A percentile compares a stretch with the other conserved stretches of the same genome.
These are phyloP conservation scores for Nidula niveotomentosa DNA, from an alignment of 1,284 basidiomycete species.

Conservation along the genomic window DNA sequence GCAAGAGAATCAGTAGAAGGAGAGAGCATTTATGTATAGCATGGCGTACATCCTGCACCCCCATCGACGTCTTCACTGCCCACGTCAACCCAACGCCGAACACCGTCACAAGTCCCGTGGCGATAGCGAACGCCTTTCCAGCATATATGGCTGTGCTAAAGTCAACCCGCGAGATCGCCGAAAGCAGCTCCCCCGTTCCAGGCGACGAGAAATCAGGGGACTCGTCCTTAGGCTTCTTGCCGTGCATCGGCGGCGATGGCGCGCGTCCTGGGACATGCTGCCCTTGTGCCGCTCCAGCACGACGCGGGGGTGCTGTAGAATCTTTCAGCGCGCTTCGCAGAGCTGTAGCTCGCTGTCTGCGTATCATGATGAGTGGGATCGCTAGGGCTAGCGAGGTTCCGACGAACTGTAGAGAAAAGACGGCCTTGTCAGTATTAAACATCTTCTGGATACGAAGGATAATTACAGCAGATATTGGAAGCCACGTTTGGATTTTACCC, in stretches of 20 bases:
- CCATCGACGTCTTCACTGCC: conserved; percentile 30
- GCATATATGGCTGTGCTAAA: conserved; percentile 31
- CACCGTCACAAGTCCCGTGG: conserved; percentile 34
- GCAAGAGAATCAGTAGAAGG: neutral
- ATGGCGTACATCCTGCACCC: conserved; percentile 32
- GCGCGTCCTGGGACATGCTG: conserved; percentile 4
- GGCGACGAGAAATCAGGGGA: conserved; percentile 22
- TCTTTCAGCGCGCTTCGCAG: conserved; percentile 16
- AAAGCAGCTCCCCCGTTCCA: conserved; percentile 25
- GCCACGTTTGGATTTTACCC: conserved; percentile 23
- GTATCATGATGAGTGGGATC: conserved; percentile 29
- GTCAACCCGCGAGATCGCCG: conserved; percentile 29
- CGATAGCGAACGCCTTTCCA: conserved; percentile 38
- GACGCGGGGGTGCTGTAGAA: conserved; percentile 9
- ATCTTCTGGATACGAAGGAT: neutral
- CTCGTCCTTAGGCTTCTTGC: neutral
- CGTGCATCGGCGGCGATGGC: neutral
- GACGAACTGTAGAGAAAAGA: conserved; percentile 20
- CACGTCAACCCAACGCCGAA: conserved; percentile 24
- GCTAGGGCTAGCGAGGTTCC: conserved; percentile 31
- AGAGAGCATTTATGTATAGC: neutral
- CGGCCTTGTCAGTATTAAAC: neutral
- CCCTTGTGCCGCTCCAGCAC: conserved; percentile 11
- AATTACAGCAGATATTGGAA: conserved; percentile 28
- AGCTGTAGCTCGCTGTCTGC: conserved; percentile 18